A percentile compares a stretch with the other conserved stretches of the same genome.
phyloP scores from a whole-genome alignment of 257 asterid genomes.

The Jacaranda mimosifolia region DNA sequence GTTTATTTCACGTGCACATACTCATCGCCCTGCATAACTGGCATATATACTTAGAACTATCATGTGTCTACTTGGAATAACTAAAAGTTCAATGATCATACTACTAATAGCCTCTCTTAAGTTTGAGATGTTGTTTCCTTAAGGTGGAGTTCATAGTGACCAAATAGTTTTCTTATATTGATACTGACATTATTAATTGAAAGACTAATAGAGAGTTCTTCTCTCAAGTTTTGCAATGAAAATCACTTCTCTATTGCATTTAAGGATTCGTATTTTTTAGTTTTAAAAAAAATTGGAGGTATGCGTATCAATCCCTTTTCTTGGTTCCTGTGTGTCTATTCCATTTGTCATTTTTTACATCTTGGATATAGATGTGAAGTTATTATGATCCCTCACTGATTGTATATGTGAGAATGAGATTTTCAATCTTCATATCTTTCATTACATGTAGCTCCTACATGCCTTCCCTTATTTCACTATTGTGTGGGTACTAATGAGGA shows the following conservation, averaged over 20 bases:
- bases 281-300: neutral
- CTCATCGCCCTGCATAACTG: neutral
- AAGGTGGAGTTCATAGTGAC: too few species aligned
- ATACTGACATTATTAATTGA: too few species aligned
- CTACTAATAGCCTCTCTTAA: too few species aligned
- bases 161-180: too few species aligned
- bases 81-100: neutral
- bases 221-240: too few species aligned
- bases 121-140: too few species aligned
- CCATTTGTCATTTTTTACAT: neutral
- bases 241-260: too few species aligned
- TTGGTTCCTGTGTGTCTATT: neutral
- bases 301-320: neutral
- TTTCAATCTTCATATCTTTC: slow-evolving; percentile 9
- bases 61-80: slow-evolving; percentile 1
- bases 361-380: slow-evolving; percentile 19
- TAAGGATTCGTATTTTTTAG: neutral
- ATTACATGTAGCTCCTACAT: slow-evolving; percentile 68
- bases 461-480: slow-evolving; percentile 84
- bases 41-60: neutral
- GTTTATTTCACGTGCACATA: neutral
- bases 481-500: slow-evolving; percentile 85
- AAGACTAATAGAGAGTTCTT: too few species aligned
- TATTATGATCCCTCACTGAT: neutral
- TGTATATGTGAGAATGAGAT: neutral